phyloP scores from a whole-genome alignment of 257 asterid genomes.

The Ligustrum vulgare region DNA sequence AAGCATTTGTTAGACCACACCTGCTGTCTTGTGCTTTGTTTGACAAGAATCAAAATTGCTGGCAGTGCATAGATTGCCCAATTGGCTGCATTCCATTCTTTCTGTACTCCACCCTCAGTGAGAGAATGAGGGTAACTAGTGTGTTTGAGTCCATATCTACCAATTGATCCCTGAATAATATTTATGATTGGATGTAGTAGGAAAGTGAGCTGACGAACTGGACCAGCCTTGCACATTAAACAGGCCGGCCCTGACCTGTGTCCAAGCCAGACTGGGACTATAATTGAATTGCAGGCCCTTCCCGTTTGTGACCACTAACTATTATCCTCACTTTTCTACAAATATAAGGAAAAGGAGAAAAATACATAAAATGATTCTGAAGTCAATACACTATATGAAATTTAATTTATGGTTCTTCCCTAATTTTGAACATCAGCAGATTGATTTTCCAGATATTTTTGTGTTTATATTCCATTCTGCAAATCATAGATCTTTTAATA shows the following conservation, averaged over 20 bases:
- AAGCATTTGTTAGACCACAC: slow-evolving; percentile 1
- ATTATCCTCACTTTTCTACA: background rate
- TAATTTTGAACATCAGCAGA: background rate
- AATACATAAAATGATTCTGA: background rate
- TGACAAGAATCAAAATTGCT: background rate
- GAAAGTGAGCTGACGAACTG: background rate
- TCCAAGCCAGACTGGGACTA: background rate
- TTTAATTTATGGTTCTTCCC: background rate
- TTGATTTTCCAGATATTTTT: background rate
- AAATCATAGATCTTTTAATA: background rate
- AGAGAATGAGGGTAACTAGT: background rate
- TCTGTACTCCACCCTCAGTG: background rate
- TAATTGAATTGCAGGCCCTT: background rate
- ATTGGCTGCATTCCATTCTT: background rate
- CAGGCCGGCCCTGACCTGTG: background rate
- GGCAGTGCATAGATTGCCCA: background rate
- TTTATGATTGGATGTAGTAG: background rate
- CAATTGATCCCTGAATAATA: background rate
- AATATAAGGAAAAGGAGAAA: background rate
- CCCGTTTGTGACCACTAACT: background rate
- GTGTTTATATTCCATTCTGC: background rate
- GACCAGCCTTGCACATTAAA: background rate
- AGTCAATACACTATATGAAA: background rate
- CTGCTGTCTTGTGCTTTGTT: background rate
- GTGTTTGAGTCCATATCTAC: background rate